Percentiles rank a stretch among this genome's conserved stretches.
Evolutionary conservation across 1,284 basidiomycete genomes (phyloP).

Genomic region (Thecaphora thlaspeos): DNA sequence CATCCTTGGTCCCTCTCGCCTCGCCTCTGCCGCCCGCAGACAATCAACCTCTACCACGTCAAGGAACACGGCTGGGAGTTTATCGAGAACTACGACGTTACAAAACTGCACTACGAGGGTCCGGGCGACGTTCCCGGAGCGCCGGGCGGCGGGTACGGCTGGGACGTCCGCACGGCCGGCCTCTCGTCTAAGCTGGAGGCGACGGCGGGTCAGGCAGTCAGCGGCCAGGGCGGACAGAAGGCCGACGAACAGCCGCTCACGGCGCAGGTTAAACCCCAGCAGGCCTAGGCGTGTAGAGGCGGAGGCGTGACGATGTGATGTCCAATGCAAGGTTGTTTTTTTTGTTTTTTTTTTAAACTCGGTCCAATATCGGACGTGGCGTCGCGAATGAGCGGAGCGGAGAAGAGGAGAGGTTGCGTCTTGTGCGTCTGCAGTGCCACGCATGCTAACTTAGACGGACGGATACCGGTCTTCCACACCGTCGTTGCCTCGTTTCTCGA

Average conservation of each 20-base stretch:
- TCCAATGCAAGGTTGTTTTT: too few relatives aligned
- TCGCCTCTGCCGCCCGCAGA: slow-evolving; percentile 46
- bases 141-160: slow-evolving; percentile 55
- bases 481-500: too few relatives aligned
- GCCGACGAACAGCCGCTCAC: slow-evolving; percentile 34
- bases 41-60: slow-evolving; percentile 93
- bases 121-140: slow-evolving; percentile 48
- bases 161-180: slow-evolving; percentile 48
- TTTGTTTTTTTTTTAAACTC: too few relatives aligned
- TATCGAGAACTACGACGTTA: slow-evolving; percentile 55
- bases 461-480: too few relatives aligned
- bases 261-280: slow-evolving; percentile 11
- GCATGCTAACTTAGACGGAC: too few relatives aligned
- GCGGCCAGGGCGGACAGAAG: slow-evolving; percentile 34
- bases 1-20: neutral
- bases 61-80: slow-evolving; percentile 76
- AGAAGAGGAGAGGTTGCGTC: too few relatives aligned
- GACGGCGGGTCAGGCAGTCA: slow-evolving; percentile 31
- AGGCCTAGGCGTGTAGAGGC: too few relatives aligned
- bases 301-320: too few relatives aligned
- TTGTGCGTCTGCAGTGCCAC: too few relatives aligned
- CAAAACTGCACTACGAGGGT: slow-evolving; percentile 55
- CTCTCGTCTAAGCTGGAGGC: slow-evolving; percentile 45
- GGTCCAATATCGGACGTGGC: too few relatives aligned
- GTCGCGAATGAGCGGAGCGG: too few relatives aligned